phyloP scores from a whole-genome alignment of 257 asterid genomes.

The Pogostemon cablin region DNA sequence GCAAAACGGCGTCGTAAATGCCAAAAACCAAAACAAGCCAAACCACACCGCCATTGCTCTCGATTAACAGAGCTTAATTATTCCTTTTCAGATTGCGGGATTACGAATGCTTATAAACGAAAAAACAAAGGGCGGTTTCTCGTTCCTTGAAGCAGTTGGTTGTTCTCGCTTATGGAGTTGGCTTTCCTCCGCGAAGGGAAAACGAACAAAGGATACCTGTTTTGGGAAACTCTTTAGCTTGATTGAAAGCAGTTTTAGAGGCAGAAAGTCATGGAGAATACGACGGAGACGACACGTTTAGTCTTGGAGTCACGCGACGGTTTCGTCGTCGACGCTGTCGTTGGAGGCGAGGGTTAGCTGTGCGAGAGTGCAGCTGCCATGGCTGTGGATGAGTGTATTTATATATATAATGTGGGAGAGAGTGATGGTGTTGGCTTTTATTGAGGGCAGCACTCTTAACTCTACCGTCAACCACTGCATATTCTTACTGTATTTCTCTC shows the following conservation, averaged over 20 bases:
- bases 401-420: slow-evolving; percentile 28
- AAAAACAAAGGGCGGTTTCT: neutral
- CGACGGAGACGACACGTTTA: slow-evolving; percentile 47
- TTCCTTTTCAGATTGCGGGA: neutral
- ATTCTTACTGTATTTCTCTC: neutral
- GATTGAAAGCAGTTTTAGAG: slow-evolving; percentile 12
- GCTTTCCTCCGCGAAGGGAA: slow-evolving; percentile 29
- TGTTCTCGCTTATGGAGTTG: slow-evolving; percentile 28
- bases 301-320: slow-evolving; percentile 32
- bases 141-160: slow-evolving; percentile 33
- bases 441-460: neutral
- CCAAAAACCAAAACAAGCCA: slow-evolving; percentile 37
- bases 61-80: neutral
- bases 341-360: neutral
- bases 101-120: slow-evolving; percentile 15
- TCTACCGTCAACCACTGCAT: slow-evolving; percentile 22
- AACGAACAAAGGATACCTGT: slow-evolving; percentile 18
- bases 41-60: slow-evolving; percentile 27
- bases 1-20: slow-evolving; percentile 42
- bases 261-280: slow-evolving; percentile 29
- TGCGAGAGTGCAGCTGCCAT: neutral
- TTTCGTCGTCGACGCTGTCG: slow-evolving; percentile 11
- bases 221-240: slow-evolving; percentile 9
- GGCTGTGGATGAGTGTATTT: neutral
- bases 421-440: slow-evolving; percentile 33